Percentiles rank a stretch among this genome's conserved stretches.
phyloP scores from a whole-genome alignment of 2,329 filamentous ascomycete species.

The Ampelomyces quisqualis region DNA sequence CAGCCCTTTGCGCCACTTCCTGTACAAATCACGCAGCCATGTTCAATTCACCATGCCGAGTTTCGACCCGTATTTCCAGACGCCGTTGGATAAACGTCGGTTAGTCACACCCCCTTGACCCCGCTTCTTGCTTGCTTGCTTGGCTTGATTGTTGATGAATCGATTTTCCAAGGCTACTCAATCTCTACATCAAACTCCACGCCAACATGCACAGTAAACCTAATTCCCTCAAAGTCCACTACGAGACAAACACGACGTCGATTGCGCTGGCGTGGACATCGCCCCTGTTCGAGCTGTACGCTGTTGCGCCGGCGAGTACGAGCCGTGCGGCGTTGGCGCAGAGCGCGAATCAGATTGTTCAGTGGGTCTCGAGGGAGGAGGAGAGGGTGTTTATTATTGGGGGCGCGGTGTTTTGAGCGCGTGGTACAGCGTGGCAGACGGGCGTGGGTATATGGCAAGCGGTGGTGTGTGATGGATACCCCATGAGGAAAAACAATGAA shows the following conservation, averaged over 20 bases:
- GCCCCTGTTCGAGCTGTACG: conserved; percentile 89
- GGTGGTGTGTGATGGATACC: too few relatives aligned
- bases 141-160: neutral
- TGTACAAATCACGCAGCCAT: conserved; percentile 92
- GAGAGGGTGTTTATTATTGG: conserved; percentile 95
- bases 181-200: conserved; percentile 82
- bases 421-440: neutral
- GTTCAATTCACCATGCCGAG: conserved; percentile 95
- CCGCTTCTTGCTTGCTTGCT: neutral
- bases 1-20: conserved; percentile 80
- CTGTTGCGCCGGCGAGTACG: conserved; percentile 75
- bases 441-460: too few relatives aligned
- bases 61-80: conserved; percentile 67
- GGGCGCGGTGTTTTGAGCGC: conserved; percentile 69
- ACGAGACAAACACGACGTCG: conserved; percentile 68
- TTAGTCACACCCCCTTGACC: conserved; percentile 33
- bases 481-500: too few relatives aligned
- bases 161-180: conserved; percentile 54
- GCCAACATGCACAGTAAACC: conserved; percentile 81
- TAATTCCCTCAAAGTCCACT: conserved; percentile 81
- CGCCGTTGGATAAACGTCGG: conserved; percentile 62
- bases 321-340: conserved; percentile 69
- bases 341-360: conserved; percentile 83
- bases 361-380: conserved; percentile 90
- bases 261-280: conserved; percentile 89